phyloP scores from a whole-genome alignment of 768 basidiomycete species.

The Suillus cothurnatus region DNA sequence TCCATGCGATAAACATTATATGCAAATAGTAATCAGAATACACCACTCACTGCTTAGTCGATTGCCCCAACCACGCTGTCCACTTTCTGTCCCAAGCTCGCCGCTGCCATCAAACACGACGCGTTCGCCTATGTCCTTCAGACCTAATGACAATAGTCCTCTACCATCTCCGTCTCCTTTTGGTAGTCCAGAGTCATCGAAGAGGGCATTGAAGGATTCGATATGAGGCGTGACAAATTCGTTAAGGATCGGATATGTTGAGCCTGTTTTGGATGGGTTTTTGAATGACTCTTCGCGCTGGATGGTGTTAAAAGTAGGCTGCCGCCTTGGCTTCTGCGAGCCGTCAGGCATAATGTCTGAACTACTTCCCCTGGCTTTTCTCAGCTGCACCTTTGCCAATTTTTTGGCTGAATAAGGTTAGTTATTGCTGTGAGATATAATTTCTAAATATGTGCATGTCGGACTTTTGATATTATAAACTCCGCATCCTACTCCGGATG shows the following conservation, averaged over 20 bases:
- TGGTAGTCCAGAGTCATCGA: conserved; percentile 87
- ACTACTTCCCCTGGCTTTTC: conserved; percentile 2
- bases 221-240: conserved; percentile 94
- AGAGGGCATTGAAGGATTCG: conserved; percentile 95
- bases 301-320: conserved; percentile 78
- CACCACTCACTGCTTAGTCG: conserved; percentile 73
- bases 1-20: conserved; percentile 13
- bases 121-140: conserved; percentile 86
- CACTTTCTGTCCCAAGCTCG: conserved; percentile 51
- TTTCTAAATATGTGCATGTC: conserved; percentile 26
- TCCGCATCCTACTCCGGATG: conserved; percentile 22
- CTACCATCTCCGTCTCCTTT: conserved; percentile 73
- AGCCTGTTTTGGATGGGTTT: conserved; percentile 67
- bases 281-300: conserved; percentile 77
- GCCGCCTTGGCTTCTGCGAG: conserved; percentile 40
- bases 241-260: conserved; percentile 80
- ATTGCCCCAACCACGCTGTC: conserved; percentile 71
- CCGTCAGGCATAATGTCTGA: conserved; percentile 50
- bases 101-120: conserved; percentile 89
- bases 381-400: conserved; percentile 8
- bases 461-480: conserved; percentile 19
- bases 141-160: conserved; percentile 75
- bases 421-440: conserved; percentile 24
- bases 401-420: conserved; percentile 13
- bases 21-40: conserved; percentile 11